Evolutionary conservation across 768 basidiomycete genomes (phyloP), one percentile per base, ranked within the genome.

Genomic region (Termitomyces sp.): DNA sequence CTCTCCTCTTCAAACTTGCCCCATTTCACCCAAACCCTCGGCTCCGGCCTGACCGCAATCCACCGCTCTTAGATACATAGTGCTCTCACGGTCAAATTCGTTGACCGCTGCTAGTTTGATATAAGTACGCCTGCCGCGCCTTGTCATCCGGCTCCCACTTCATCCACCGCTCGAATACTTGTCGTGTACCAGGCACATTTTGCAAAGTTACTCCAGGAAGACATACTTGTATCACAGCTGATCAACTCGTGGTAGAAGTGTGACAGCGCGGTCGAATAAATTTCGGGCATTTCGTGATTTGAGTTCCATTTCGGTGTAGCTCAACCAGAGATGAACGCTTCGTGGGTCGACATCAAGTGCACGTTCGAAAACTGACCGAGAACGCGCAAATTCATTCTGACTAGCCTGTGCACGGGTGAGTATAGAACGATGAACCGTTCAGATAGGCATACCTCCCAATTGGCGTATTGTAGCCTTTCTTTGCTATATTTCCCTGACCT

Each of bases 181-280:
- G 96, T 9, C 97, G 87, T 1, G 95, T 94, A 40, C 97, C 97
- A 1, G 95, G 86, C 33, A 99, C 88, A 68, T 99, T 98, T 67
- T 95, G 90, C 13, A 99, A 82, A 3, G 83, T 70, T 99, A 97
- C 70, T 99, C 97, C 56, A 99, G 85, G 73, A 97, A 98, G 60
- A 99, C 96, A 58, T 98, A 99, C 72, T 98, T 98, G 83, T 98
- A 98, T 97, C 97, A 98, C 7, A 99, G 82, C 69, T 96, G 91
- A 71, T 99, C 95, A 51, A 99, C 87, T 48, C 97, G 88, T 10
- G 97, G 97, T 28, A 99, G 86, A 1, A 98, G 82, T 5, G 96
- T 99, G 62, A 99, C 95, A 2, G 95, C 94, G 64, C 97, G 86
- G 77, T 99, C 97, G 71, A 93, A 98, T 26, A 98, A 82, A 74